phyloP scores from a whole-genome alignment of 257 asterid species.

The Ilex asprella region DNA sequence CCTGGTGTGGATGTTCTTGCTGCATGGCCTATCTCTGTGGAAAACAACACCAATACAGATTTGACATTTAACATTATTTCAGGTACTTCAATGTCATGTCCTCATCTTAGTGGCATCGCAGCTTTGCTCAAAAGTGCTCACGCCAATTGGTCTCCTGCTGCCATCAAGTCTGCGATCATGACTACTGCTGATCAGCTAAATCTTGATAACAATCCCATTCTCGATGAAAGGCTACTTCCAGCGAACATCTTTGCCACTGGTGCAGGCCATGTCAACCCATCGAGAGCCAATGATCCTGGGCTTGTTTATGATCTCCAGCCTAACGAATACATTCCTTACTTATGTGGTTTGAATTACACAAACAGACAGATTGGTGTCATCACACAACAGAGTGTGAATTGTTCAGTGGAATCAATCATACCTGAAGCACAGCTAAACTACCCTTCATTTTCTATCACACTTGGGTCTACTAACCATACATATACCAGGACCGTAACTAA shows the following conservation, averaged over 20 bases:
- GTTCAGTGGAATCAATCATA: background rate
- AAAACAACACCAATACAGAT: background rate
- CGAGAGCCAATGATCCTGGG: background rate
- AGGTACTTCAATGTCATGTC: conserved; percentile 2
- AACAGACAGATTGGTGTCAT: background rate
- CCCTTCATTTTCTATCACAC: background rate
- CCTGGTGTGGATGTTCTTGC: background rate
- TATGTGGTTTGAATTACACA: background rate
- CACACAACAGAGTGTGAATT: background rate
- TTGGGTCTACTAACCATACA: background rate
- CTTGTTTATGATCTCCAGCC: conserved; percentile 2
- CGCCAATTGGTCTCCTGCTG: conserved; percentile 1
- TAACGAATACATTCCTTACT: background rate
- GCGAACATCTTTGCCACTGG: background rate
- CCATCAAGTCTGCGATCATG: conserved; percentile 1
- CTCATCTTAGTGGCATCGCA: background rate
- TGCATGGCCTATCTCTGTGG: background rate
- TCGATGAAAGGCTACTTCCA: background rate
- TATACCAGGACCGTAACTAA: conserved; percentile 1
- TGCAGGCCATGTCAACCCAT: conserved; percentile 3
- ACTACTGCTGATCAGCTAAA: background rate
- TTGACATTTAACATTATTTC: background rate
- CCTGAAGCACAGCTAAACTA: background rate
- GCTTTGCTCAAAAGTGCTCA: background rate
- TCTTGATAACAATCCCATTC: background rate